Conservation (phyloP, 2,329 filamentous ascomycete species). For the Sporothrix pallida region DNA sequence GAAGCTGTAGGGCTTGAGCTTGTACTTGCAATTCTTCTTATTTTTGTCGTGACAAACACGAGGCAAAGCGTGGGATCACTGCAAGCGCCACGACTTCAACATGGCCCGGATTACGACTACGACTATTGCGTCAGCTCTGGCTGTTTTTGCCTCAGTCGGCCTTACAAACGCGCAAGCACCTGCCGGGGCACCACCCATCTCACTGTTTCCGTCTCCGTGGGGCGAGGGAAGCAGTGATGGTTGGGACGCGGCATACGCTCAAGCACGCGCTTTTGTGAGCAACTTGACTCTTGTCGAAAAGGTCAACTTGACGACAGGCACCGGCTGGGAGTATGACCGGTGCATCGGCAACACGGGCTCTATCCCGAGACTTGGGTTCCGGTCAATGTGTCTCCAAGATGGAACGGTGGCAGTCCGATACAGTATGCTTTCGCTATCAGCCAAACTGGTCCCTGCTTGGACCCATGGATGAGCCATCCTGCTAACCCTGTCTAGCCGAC, state of each 20-base stretch:
- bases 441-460: not conserved
- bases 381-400: conserved; percentile 70
- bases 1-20: not conserved
- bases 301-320: conserved; percentile 76
- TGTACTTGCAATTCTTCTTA: not conserved
- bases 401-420: conserved; percentile 67
- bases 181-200: conserved; percentile 1
- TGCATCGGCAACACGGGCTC: conserved; percentile 50
- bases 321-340: conserved; percentile 51
- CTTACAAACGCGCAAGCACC: conserved; percentile 24
- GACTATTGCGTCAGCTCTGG: not conserved
- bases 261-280: conserved; percentile 69
- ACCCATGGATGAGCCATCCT: not conserved
- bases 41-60: not conserved
- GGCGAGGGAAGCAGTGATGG: conserved; percentile 9
- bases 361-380: conserved; percentile 62
- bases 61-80: too few relatives aligned
- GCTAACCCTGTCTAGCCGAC: conserved; percentile 59
- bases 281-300: conserved; percentile 74
- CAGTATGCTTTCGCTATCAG: not conserved
- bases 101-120: not conserved
- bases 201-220: conserved; percentile 32
- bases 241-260: conserved; percentile 68
- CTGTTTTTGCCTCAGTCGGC: not conserved
- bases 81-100: not conserved